A percentile compares a stretch with the other conserved stretches of the same genome.
Conservation (phyloP, 2,329 filamentous ascomycete genomes). For the Claviceps sp. region DNA sequence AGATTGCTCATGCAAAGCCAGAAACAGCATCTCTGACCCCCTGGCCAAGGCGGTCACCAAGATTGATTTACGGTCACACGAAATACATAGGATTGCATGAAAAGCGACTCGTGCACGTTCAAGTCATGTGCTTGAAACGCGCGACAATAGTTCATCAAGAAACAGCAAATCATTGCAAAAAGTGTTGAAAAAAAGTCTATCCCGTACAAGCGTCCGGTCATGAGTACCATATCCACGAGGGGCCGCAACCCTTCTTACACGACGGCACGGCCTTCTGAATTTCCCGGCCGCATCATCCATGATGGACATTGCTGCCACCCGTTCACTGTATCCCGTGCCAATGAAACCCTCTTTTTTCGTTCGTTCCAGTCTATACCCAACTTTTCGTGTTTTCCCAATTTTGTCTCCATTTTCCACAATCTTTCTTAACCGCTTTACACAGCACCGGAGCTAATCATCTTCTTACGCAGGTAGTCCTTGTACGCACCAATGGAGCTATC, state of each 20-base stretch:
- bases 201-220: slow-evolving; percentile 13
- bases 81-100: not conserved
- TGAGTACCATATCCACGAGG: slow-evolving; percentile 14
- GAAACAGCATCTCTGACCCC: no score
- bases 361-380: slow-evolving; percentile 10
- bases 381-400: not conserved
- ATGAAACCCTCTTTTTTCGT: slow-evolving; percentile 5
- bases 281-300: slow-evolving; percentile 5
- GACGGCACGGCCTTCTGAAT: slow-evolving; percentile 12
- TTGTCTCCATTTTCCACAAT: slow-evolving; percentile 1
- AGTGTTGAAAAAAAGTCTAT: slow-evolving; percentile 19
- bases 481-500: slow-evolving; percentile 81
- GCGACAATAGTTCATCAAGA: not conserved
- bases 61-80: not conserved
- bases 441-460: slow-evolving; percentile 83
- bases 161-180: slow-evolving; percentile 8
- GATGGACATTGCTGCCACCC: slow-evolving; percentile 10
- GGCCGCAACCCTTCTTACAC: slow-evolving; percentile 17
- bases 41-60: no score
- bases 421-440: slow-evolving; percentile 49
- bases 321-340: slow-evolving; percentile 7
- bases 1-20: no score
- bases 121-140: not conserved
- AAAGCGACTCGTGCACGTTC: not conserved
- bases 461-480: slow-evolving; percentile 98